Evolutionary conservation across 164 flowering plant genomes (phyloP).

Genomic region (Umbilicus rupestris): DNA sequence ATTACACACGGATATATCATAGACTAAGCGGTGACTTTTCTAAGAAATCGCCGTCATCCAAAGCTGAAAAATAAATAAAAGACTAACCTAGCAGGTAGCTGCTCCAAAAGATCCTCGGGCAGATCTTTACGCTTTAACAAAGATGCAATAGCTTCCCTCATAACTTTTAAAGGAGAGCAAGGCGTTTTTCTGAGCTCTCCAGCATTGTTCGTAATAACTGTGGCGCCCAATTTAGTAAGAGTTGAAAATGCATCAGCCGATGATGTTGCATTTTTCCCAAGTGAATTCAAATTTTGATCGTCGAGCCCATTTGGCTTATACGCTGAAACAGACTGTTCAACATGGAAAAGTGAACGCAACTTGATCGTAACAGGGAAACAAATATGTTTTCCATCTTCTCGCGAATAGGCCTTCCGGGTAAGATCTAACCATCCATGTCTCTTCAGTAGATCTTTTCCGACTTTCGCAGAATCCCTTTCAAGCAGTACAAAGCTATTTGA

Average conservation of each 20-base stretch:
- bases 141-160: conserved; percentile 57
- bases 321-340: conserved; percentile 14
- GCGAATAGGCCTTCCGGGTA: conserved; percentile 53
- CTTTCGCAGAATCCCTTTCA: conserved; percentile 55
- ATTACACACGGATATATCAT: too few relatives aligned
- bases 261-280: conserved; percentile 13
- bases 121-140: conserved; percentile 46
- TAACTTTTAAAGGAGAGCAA: conserved; percentile 43
- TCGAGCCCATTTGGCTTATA: conserved; percentile 16
- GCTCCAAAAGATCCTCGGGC: conserved; percentile 43
- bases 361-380: conserved; percentile 66
- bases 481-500: conserved; percentile 48
- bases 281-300: conserved; percentile 9
- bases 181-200: conserved; percentile 38
- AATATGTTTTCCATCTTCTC: conserved; percentile 38
- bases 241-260: conserved; percentile 30
- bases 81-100: conserved; percentile 73
- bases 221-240: conserved; percentile 49
- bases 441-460: conserved; percentile 74
- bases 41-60: background rate
- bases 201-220: conserved; percentile 31
- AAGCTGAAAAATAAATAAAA: conserved; percentile 1
- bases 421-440: conserved; percentile 81
- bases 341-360: conserved; percentile 32
- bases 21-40: background rate